These are phyloP conservation scores for Alternaria incomplexa DNA, from an alignment of 2,329 filamentous ascomycete genomes.

Conservation along the genomic window DNA sequence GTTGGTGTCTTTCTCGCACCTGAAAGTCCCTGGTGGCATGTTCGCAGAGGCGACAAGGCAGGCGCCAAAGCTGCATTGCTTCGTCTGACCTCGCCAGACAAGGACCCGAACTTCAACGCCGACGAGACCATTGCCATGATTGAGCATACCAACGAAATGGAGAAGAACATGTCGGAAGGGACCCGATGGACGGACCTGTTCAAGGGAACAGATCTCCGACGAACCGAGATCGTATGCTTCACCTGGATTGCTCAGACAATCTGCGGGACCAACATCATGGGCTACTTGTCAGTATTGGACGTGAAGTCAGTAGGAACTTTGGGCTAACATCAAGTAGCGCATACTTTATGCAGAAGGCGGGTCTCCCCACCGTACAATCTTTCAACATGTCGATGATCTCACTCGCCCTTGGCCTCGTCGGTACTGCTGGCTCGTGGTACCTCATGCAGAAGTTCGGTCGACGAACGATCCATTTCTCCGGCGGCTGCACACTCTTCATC, in stretches of 20 bases:
- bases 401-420: conserved; percentile 70
- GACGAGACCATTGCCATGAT: conserved; percentile 79
- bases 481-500: conserved; percentile 62
- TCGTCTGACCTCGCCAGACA: conserved; percentile 66
- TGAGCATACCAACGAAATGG: conserved; percentile 83
- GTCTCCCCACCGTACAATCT: conserved; percentile 48
- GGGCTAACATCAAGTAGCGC: conserved; percentile 34
- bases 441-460: conserved; percentile 82
- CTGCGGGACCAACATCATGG: conserved; percentile 52
- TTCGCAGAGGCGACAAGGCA: conserved; percentile 66
- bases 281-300: conserved; percentile 44
- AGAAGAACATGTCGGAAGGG: conserved; percentile 70
- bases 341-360: conserved; percentile 56
- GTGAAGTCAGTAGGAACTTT: not conserved
- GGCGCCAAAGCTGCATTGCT: conserved; percentile 70
- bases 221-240: conserved; percentile 72
- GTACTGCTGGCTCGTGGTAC: conserved; percentile 79
- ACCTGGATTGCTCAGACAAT: conserved; percentile 54
- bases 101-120: conserved; percentile 60
- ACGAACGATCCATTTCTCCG: conserved; percentile 75
- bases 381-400: conserved; percentile 60
- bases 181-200: conserved; percentile 82
- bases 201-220: conserved; percentile 74
- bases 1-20: conserved; percentile 71
- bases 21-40: conserved; percentile 75